Base-by-base conservation (phyloP, 192 early-diverging fungal species). In the Gryganskiella cystojenkinii region DNA sequence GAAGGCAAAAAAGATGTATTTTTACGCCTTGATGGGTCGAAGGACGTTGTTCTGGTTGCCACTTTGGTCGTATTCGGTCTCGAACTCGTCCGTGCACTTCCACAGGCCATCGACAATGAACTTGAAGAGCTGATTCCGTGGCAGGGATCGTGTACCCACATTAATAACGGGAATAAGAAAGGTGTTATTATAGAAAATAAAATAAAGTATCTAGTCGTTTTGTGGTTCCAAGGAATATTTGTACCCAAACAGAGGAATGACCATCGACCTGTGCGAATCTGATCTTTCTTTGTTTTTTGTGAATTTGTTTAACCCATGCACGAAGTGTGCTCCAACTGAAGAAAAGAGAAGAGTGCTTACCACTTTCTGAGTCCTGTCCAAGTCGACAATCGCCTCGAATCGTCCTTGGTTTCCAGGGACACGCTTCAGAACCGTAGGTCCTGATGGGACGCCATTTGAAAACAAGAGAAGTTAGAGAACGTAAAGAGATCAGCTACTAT, bases 101-200 rank as follows among this genome's bases (percentile, higher is more conserved):
- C 81, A 82, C 47, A 65, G 44, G 10, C 76, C 81, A 74, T 82
- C 81, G 6, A 82, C 75, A 20, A 82, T 50, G 33, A 82, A 82
- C 50, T 82, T 82, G 70, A 74, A 82, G 3, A 56, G 17, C 71
- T 75, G 30, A 22, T 30, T 20, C n/a, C n/a, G n/a, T n/a, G n/a
- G n/a, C n/a, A n/a, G n/a, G n/a, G n/a, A n/a, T n/a, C n/a, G n/a
- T n/a, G n/a, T n/a, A n/a, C n/a, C n/a, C n/a, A n/a, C n/a, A n/a
- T n/a, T n/a, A 4, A 46, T 35, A 1, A 34, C 10, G 46, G 45
- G 10, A 10, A 34, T 25, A 35, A 33, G 33, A 17, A 27, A 35
- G 30, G 25, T 3, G n/a, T 58, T 15, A 34, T 19, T 22, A 60
- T 5, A 34, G 2, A n/a, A 40, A 19, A 15, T 24, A 44, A 3